Conservation (phyloP, 331 rosid species). For the Rhamnella rubrinervis region DNA sequence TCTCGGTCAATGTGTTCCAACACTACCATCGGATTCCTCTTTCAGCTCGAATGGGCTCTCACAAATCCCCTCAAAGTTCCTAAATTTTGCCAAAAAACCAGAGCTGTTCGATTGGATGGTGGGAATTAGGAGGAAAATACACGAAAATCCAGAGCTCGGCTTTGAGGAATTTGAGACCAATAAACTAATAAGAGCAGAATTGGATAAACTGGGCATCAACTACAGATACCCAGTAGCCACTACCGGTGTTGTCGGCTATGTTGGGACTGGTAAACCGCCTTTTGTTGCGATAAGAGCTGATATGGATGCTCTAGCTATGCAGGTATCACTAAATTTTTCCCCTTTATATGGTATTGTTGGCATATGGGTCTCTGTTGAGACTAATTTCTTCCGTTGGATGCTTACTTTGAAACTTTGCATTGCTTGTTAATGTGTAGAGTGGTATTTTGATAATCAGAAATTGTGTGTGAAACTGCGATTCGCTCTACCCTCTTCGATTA, state of each 20-base stretch:
- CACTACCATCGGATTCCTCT: conserved; percentile 35
- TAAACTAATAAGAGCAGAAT: conserved; percentile 51
- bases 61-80: conserved; percentile 24
- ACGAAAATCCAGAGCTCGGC: conserved; percentile 65
- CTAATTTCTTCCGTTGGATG: no score
- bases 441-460: no score
- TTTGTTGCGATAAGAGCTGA: conserved; percentile 85
- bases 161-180: conserved; percentile 70
- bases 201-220: conserved; percentile 47
- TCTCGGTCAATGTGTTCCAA: conserved; percentile 25
- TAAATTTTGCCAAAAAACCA: conserved; percentile 15
- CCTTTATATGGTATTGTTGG: not conserved
- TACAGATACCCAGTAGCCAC: conserved; percentile 54
- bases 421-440: no score
- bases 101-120: conserved; percentile 69
- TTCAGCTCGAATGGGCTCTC: conserved; percentile 27
- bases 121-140: conserved; percentile 58
- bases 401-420: no score
- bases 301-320: conserved; percentile 79
- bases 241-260: conserved; percentile 66
- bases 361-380: no score
- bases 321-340: conserved; percentile 32
- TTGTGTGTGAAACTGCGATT: no score
- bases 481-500: no score
- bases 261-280: conserved; percentile 62